These are phyloP conservation scores for Seiridium cupressi DNA, from an alignment of 2,329 filamentous ascomycete species.

Conservation along the genomic window DNA sequence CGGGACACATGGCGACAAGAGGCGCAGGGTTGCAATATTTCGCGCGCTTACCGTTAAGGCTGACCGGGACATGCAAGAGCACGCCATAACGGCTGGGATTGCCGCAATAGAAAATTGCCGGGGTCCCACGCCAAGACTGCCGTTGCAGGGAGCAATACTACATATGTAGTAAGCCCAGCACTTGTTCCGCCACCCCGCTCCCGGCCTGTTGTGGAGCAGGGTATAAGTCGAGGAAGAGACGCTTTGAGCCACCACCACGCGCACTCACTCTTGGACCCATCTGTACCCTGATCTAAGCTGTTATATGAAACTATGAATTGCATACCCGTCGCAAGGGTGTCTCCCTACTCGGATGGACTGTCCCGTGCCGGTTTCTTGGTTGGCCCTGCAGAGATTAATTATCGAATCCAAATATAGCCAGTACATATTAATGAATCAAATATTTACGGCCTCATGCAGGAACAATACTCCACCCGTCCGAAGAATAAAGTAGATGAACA, in stretches of 20 bases:
- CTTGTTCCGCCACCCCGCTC: too few relatives aligned
- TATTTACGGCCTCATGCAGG: neutral
- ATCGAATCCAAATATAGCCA: neutral
- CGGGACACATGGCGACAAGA: neutral
- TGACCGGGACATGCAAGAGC: neutral
- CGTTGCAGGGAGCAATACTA: neutral
- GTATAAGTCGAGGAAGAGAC: too few relatives aligned
- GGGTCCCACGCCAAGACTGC: neutral
- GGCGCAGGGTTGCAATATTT: neutral
- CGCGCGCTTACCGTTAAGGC: constrained; percentile 6
- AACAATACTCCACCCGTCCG: neutral
- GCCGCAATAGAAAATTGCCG: neutral
- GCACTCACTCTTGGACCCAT: too few relatives aligned
- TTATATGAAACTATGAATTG: neutral
- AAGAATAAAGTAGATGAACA: neutral
- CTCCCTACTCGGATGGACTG: neutral
- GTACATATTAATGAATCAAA: neutral
- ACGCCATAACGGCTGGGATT: constrained; percentile 1
- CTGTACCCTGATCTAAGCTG: too few relatives aligned
- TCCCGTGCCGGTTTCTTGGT: neutral
- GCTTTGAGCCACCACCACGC: too few relatives aligned
- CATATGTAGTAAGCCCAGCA: too few relatives aligned
- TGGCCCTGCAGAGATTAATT: neutral
- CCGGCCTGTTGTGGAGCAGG: too few relatives aligned
- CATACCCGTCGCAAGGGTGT: neutral